Evolutionary conservation across 306 rosid genomes (phyloP).

Genomic region (Quercus berberidifolia): DNA sequence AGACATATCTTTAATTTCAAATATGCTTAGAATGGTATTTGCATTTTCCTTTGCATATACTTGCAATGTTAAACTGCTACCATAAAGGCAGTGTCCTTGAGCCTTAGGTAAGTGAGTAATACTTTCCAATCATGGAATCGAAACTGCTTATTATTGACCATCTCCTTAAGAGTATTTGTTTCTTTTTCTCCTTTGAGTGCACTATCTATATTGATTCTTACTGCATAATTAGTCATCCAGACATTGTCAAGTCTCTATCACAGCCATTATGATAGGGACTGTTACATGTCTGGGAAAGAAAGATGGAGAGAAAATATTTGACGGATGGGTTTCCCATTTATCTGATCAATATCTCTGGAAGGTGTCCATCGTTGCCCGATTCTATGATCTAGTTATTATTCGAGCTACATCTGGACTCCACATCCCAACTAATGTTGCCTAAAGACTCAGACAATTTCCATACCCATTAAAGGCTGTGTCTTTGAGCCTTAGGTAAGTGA

Average conservation of each 20-base stretch:
- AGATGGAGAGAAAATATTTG: not conserved
- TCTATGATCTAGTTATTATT: not conserved
- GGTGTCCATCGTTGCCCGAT: not conserved
- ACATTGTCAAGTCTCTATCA: not conserved
- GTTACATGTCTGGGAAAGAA: not conserved
- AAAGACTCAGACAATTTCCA: too few species aligned
- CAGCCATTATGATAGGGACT: not conserved
- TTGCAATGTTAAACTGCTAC: too few species aligned
- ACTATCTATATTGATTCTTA: not conserved
- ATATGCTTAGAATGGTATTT: too few species aligned
- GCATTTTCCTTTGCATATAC: too few species aligned
- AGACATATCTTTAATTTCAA: not conserved
- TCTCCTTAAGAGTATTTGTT: not conserved
- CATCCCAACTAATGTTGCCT: not conserved
- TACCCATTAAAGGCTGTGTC: too few species aligned
- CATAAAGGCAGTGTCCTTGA: too few species aligned
- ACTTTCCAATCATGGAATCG: not conserved
- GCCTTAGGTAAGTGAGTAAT: not conserved
- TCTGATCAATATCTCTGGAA: not conserved
- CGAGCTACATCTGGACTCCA: slow-evolving; percentile 6
- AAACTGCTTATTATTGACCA: not conserved
- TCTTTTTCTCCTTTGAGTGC: too few species aligned
- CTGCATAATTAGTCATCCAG: not conserved
- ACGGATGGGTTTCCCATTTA: not conserved
- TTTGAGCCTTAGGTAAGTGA: not conserved